phyloP scores from a whole-genome alignment of 345 rosid genomes.

The Eucalyptus tenuipes region DNA sequence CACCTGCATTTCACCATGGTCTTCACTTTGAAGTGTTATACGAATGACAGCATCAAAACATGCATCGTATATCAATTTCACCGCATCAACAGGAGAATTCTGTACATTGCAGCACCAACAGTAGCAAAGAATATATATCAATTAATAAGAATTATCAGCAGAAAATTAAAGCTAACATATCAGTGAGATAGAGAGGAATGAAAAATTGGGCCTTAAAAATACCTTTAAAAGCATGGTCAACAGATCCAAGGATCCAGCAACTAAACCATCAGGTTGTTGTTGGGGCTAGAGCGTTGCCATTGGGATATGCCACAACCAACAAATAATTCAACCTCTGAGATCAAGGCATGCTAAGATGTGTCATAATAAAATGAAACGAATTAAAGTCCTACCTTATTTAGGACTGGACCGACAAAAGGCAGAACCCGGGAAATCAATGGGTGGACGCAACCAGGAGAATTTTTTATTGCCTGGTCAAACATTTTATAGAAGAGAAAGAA shows the following conservation, averaged over 20 bases:
- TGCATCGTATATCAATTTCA: constrained; percentile 55
- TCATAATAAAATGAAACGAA: background rate
- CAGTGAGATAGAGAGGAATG: background rate
- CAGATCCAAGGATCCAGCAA: constrained; percentile 86
- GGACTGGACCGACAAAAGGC: constrained; percentile 63
- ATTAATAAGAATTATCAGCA: background rate
- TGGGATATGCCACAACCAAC: constrained; percentile 5
- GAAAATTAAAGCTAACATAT: background rate
- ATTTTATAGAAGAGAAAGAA: background rate
- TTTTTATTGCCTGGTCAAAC: constrained; percentile 56
- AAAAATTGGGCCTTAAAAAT: background rate
- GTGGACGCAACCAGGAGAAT: constrained; percentile 65
- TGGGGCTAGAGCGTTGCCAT: constrained; percentile 53
- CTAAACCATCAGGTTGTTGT: constrained; percentile 78
- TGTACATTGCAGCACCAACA: constrained; percentile 39
- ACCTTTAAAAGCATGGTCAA: constrained; percentile 86
- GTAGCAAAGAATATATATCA: constrained; percentile 34
- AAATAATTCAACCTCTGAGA: background rate
- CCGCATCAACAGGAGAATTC: constrained; percentile 71
- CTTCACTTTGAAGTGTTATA: constrained; percentile 70
- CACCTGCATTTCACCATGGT: constrained; percentile 95
- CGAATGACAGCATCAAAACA: constrained; percentile 73
- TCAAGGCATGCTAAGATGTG: background rate
- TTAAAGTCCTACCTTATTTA: constrained; percentile 41
- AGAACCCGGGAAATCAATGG: constrained; percentile 71